These are phyloP conservation scores for Rhododendron griersonianum DNA, from an alignment of 148 eudicot species.

Conservation along the genomic window DNA sequence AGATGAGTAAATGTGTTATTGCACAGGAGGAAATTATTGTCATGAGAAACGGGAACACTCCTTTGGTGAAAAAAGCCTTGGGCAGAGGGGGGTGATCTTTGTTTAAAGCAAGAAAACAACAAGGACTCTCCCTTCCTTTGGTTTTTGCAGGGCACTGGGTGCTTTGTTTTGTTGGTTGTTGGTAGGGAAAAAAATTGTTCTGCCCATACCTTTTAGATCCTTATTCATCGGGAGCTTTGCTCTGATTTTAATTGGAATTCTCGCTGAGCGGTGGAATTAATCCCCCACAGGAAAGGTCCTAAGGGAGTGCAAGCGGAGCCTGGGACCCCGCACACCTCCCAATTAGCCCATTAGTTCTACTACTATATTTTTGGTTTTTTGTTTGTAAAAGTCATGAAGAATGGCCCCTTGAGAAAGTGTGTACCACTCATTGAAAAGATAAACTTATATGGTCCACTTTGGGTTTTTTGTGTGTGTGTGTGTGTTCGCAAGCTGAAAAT, in stretches of 20 bases:
- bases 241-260: too few species aligned
- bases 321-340: too few species aligned
- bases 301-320: too few species aligned
- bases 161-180: constrained; percentile 33
- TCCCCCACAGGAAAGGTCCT: too few species aligned
- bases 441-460: neutral
- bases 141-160: constrained; percentile 10
- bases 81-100: neutral
- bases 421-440: neutral
- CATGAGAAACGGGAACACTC: constrained; percentile 33
- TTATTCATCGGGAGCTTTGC: constrained; percentile 6
- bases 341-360: too few species aligned
- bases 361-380: too few species aligned
- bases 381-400: neutral
- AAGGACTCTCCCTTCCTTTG: constrained; percentile 6
- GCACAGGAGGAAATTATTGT: constrained; percentile 16
- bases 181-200: constrained; percentile 26
- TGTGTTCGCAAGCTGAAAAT: too few species aligned
- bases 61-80: constrained; percentile 22
- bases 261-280: too few species aligned
- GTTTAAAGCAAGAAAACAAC: constrained; percentile 3
- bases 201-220: constrained; percentile 28
- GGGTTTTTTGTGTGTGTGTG: too few species aligned
- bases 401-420: neutral
- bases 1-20: neutral